Percentiles rank a stretch among this genome's conserved stretches.
Evolutionary conservation across 352 stramenopile species (phyloP).

Genomic region (Pythium plurisporium): DNA sequence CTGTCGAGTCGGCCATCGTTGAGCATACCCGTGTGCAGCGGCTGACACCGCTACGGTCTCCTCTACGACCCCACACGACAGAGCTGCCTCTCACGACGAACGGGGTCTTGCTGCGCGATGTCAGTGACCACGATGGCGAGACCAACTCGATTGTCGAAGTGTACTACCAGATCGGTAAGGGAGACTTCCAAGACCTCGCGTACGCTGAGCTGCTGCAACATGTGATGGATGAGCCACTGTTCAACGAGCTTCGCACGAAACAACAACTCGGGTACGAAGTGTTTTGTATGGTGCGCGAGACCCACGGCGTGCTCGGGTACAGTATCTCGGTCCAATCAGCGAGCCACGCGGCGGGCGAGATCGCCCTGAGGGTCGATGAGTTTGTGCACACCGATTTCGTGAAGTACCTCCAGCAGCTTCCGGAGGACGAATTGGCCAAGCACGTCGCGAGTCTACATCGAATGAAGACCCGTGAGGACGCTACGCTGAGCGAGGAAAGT

Average conservation of each 20-base stretch:
- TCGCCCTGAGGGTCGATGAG: slow-evolving; percentile 52
- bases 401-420: slow-evolving; percentile 28
- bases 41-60: slow-evolving; percentile 23
- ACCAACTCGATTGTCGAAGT: slow-evolving; percentile 78
- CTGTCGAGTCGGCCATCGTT: slow-evolving; percentile 27
- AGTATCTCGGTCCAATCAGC: slow-evolving; percentile 69
- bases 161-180: slow-evolving; percentile 79
- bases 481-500: slow-evolving; percentile 47
- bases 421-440: slow-evolving; percentile 25
- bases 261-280: slow-evolving; percentile 86
- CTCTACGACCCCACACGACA: slow-evolving; percentile 38
- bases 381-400: slow-evolving; percentile 56
- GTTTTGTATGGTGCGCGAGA: slow-evolving; percentile 66
- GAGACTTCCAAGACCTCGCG: slow-evolving; percentile 39
- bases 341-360: slow-evolving; percentile 48
- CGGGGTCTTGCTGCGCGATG: slow-evolving; percentile 49
- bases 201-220: slow-evolving; percentile 70
- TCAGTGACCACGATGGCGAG: slow-evolving; percentile 62
- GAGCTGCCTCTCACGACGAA: slow-evolving; percentile 47
- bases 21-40: slow-evolving; percentile 17
- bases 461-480: slow-evolving; percentile 42
- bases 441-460: slow-evolving; percentile 47
- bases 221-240: slow-evolving; percentile 80
- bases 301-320: slow-evolving; percentile 67
- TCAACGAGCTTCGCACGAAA: slow-evolving; percentile 72